Conservation (phyloP, 2,329 filamentous ascomycete genomes). For the Neonectria punicea region DNA sequence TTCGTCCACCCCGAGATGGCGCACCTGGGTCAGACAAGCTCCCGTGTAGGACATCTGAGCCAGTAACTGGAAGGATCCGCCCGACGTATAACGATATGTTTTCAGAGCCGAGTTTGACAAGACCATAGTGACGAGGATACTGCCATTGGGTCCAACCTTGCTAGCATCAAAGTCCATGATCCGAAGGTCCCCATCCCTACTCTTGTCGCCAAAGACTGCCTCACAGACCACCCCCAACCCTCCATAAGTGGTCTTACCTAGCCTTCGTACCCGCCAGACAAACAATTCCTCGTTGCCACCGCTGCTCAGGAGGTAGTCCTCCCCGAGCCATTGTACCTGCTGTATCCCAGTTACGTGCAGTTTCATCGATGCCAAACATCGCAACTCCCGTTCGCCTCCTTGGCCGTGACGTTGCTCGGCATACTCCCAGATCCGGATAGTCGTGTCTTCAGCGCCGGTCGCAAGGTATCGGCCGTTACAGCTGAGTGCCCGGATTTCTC, state of each 20-base stretch:
- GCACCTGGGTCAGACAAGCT: slow-evolving; percentile 78
- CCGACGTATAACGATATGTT: slow-evolving; percentile 61
- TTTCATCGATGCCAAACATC: slow-evolving; percentile 73
- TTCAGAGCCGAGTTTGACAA: slow-evolving; percentile 87
- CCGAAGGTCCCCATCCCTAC: slow-evolving; percentile 72
- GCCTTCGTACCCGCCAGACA: slow-evolving; percentile 75
- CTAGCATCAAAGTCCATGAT: slow-evolving; percentile 81
- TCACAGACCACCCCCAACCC: slow-evolving; percentile 68
- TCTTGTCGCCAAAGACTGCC: slow-evolving; percentile 62
- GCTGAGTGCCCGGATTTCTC: slow-evolving; percentile 76
- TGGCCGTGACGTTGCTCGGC: slow-evolving; percentile 28
- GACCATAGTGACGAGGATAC: slow-evolving; percentile 73
- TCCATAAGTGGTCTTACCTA: slow-evolving; percentile 58
- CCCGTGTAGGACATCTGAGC: slow-evolving; percentile 71
- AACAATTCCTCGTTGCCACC: slow-evolving; percentile 91
- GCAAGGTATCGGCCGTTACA: slow-evolving; percentile 57
- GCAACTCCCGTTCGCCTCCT: slow-evolving; percentile 39
- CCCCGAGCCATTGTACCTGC: slow-evolving; percentile 78
- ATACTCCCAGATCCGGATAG: slow-evolving; percentile 77
- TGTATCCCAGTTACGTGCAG: slow-evolving; percentile 88
- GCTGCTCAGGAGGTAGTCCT: slow-evolving; percentile 82
- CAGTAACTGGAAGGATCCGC: slow-evolving; percentile 59
- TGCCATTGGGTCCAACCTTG: slow-evolving; percentile 33
- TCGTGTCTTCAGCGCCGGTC: slow-evolving; percentile 79
- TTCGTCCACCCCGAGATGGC: slow-evolving; percentile 51